phyloP scores from a whole-genome alignment of 805 yeast species.

The Yarrowia sp. region DNA sequence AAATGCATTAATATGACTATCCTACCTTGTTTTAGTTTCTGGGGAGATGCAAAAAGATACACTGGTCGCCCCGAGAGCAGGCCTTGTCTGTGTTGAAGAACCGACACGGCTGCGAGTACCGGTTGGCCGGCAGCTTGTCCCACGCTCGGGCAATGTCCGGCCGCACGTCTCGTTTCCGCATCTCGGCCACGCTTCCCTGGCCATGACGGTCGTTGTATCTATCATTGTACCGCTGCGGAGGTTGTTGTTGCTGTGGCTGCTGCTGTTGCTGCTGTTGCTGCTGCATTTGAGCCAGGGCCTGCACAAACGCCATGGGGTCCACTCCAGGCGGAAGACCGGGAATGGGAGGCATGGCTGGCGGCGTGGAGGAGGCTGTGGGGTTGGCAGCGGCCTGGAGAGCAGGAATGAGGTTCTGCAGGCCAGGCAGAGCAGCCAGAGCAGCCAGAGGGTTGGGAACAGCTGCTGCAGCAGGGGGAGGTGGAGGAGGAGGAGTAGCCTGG shows the following conservation, averaged over 20 bases:
- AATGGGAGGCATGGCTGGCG: background rate
- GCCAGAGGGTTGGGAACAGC: conserved; percentile 26
- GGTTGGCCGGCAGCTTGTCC: conserved; percentile 26
- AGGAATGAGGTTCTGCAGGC: conserved; percentile 17
- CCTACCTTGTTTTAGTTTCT: background rate
- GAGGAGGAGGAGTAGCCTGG: conserved; percentile 5
- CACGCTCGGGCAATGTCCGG: conserved; percentile 6
- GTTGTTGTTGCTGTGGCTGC: background rate
- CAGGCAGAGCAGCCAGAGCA: conserved; percentile 26
- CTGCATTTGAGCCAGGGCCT: conserved; percentile 26
- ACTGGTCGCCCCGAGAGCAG: conserved; percentile 35
- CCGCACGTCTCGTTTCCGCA: conserved; percentile 31
- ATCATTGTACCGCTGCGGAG: background rate
- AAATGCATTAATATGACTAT: background rate
- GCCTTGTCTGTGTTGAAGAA: conserved; percentile 28
- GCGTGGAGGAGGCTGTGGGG: background rate
- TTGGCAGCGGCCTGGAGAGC: conserved; percentile 10
- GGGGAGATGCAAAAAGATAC: conserved; percentile 37
- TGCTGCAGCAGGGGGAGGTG: conserved; percentile 7
- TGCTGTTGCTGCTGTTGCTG: conserved; percentile 2
- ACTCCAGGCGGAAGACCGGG: conserved; percentile 23
- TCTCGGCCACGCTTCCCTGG: background rate
- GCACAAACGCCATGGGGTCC: conserved; percentile 32
- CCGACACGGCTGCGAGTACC: conserved; percentile 35
- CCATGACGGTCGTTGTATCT: background rate